phyloP scores from a whole-genome alignment of 352 stramenopile species.

The Thalassiosira oceanica region DNA sequence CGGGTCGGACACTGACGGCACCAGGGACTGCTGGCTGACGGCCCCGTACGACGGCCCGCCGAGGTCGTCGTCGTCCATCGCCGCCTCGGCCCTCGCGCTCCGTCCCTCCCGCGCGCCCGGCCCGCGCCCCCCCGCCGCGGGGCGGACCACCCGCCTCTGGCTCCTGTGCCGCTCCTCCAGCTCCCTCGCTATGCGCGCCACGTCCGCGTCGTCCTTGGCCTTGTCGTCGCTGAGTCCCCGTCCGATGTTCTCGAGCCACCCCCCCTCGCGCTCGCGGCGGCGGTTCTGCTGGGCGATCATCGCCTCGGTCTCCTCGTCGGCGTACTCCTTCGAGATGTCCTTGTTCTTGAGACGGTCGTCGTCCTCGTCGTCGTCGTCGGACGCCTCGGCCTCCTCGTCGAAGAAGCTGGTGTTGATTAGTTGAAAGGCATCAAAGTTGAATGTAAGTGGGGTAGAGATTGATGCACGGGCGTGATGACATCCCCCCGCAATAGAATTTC shows the following conservation, averaged over 20 bases:
- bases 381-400: slow-evolving; percentile 77
- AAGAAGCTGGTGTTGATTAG: too few species aligned
- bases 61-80: slow-evolving; percentile 14
- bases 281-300: slow-evolving; percentile 80
- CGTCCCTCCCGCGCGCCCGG: slow-evolving; percentile 7
- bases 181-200: slow-evolving; percentile 45
- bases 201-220: slow-evolving; percentile 3
- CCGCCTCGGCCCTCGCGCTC: not conserved
- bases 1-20: slow-evolving; percentile 79
- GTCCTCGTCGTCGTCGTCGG: slow-evolving; percentile 69
- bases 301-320: slow-evolving; percentile 74
- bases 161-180: slow-evolving; percentile 75
- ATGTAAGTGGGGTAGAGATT: too few species aligned
- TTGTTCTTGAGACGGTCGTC: slow-evolving; percentile 64
- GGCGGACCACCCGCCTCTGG: slow-evolving; percentile 45
- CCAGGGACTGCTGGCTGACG: slow-evolving; percentile 76
- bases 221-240: slow-evolving; percentile 32
- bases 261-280: slow-evolving; percentile 61
- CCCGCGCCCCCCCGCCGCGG: slow-evolving; percentile 16
- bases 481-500: too few species aligned
- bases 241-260: slow-evolving; percentile 35
- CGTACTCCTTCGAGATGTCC: slow-evolving; percentile 72
- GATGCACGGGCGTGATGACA: too few species aligned
- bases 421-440: too few species aligned
- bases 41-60: slow-evolving; percentile 32